Evolutionary conservation across 805 yeast species (phyloP).

Genomic region (Barnettozyma wickerhamii): DNA sequence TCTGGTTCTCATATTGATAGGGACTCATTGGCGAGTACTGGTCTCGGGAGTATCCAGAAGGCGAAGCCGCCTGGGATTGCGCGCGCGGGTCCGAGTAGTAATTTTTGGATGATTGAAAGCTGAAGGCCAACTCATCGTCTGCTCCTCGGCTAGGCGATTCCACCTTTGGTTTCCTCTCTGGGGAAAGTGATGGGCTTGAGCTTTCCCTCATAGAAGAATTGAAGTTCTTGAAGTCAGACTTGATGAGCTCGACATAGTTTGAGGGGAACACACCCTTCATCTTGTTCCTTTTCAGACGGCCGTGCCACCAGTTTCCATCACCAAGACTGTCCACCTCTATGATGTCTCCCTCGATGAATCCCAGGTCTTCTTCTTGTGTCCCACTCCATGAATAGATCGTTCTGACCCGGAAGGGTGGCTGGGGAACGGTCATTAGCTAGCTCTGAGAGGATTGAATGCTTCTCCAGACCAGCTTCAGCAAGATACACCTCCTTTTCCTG

Average conservation of each 20-base stretch:
- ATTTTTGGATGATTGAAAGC: constrained; percentile 24
- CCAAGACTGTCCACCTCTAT: constrained; percentile 78
- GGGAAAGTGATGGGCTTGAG: background rate
- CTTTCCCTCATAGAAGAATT: constrained; percentile 3
- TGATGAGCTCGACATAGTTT: constrained; percentile 68
- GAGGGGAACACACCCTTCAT: constrained; percentile 84
- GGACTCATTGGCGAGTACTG: constrained; percentile 1
- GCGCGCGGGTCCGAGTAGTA: constrained; percentile 16
- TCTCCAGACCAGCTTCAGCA: too few species aligned
- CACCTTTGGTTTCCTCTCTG: background rate
- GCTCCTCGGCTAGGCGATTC: background rate
- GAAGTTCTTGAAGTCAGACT: constrained; percentile 26
- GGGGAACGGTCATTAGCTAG: constrained; percentile 29
- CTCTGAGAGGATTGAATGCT: too few species aligned
- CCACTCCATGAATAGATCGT: constrained; percentile 95
- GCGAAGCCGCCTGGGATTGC: background rate
- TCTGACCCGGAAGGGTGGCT: constrained; percentile 66
- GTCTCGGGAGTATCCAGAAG: background rate
- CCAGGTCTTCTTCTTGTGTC: constrained; percentile 81
- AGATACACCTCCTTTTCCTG: too few species aligned
- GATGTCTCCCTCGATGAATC: constrained; percentile 89
- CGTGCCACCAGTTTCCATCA: constrained; percentile 93
- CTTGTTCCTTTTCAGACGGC: constrained; percentile 72
- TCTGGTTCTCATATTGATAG: constrained; percentile 1
- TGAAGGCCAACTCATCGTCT: constrained; percentile 24